phyloP scores from a whole-genome alignment of 2,329 filamentous ascomycete species.

The Microdochium bolleyi region DNA sequence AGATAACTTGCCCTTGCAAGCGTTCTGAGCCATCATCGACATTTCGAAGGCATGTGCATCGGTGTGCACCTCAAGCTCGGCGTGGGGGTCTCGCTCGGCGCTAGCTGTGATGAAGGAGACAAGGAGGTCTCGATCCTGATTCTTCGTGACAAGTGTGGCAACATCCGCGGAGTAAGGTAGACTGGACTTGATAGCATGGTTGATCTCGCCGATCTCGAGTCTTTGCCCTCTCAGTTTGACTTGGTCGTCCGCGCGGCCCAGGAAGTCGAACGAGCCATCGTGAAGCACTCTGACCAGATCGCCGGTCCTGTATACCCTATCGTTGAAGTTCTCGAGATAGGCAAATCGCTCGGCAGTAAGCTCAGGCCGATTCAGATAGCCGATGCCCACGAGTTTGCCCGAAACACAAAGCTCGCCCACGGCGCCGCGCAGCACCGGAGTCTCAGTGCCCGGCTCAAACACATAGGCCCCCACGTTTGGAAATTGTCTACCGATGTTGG shows the following conservation, averaged over 20 bases:
- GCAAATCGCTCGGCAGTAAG: conserved; percentile 74
- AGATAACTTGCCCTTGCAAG: conserved; percentile 64
- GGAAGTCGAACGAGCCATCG: conserved; percentile 78
- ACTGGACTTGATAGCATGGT: conserved; percentile 65
- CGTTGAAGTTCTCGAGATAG: conserved; percentile 42
- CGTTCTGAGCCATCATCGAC: conserved; percentile 39
- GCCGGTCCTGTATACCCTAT: conserved; percentile 76
- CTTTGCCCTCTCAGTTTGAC: conserved; percentile 86
- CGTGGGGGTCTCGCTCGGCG: not conserved
- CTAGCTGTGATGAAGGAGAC: conserved; percentile 62
- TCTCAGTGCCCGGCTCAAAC: conserved; percentile 58
- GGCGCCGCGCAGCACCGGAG: conserved; percentile 67
- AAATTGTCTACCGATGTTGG: conserved; percentile 84
- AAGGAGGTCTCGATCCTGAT: conserved; percentile 68
- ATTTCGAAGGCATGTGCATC: conserved; percentile 28
- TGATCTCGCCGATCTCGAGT: conserved; percentile 86
- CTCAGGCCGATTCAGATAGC: conserved; percentile 75
- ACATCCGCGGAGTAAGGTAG: conserved; percentile 56
- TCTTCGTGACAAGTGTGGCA: conserved; percentile 66
- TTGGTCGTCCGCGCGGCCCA: conserved; percentile 84
- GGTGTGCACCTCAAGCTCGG: conserved; percentile 13
- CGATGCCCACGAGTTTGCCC: conserved; percentile 79
- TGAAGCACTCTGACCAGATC: conserved; percentile 77
- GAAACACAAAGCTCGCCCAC: conserved; percentile 86
- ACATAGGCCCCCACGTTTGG: conserved; percentile 83